Base-by-base conservation (phyloP, 306 rosid genomes). In the Dryas drummondii region DNA sequence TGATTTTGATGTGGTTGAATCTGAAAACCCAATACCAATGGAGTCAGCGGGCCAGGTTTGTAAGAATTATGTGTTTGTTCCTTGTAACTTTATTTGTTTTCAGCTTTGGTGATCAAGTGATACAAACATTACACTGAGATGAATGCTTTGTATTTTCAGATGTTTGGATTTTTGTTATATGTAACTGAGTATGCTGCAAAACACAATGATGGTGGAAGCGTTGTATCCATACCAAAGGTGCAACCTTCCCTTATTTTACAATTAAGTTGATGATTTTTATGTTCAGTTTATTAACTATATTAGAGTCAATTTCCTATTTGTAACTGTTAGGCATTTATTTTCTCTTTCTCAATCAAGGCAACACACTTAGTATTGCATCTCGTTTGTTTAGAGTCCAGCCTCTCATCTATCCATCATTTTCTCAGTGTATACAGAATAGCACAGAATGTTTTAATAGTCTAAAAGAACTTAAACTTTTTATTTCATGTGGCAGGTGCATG, bases 1-100 rank as follows among this genome's bases (percentile, higher is more conserved):
- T 77, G 62, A 88, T 45, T 64, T 85, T 72, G 75, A 79, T 6
- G 76, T 73, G 66, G 80, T 84, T 80, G 81, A 81, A 84, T 88
- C 93, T 37, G 85, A 91, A 84, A 80, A 77, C 57, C 98, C 98
- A 22, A 63, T 82, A 80, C 72, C 98, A 80, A 90, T 94, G 98
- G 96, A 94, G 80, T 72, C 88, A 57, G 79, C 80, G 61, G 93
- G 89, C 81, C 97, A 91, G 98, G 98, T 94, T 74, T 48, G 81
- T 79, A 55, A 14, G 37, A 5, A 74, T 32, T 81, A 46, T 68
- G 44, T 46, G 9, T 58, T 40, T 47, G 14, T 77, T 55, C 70
- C 27, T 59, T 71, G 48, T 17, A 66, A 44, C 4, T 64, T 12
- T 64, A 5, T 15, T 54, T 54, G 13, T 66, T 53, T 26, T 4